Evolutionary conservation across 192 early-diverging fungal species (phyloP), one percentile per base, ranked within the genome.

Genomic region (Coemansia guatemalensis): DNA sequence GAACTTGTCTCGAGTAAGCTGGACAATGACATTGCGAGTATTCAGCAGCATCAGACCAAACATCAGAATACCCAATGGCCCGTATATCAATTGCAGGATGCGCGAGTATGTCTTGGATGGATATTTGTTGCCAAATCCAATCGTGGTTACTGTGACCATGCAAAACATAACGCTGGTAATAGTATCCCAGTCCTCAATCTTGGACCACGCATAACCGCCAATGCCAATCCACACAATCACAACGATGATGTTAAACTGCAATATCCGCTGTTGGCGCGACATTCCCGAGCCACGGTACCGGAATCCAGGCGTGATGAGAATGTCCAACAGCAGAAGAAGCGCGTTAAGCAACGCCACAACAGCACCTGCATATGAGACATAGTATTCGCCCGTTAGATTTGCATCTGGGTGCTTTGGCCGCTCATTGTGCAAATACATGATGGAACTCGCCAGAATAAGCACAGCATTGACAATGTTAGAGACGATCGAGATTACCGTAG

Each of bases 171-270:
- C 65, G 44, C 62, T 64, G 6, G 68, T 67, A 47, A 75, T 58
- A 1, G 70, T 81, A 49, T 75, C 66, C 78, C 78, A 81, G 57
- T 44, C 56, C 53, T 81, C 78, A 47, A 81, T 74, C 53, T 73
- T 81, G 7, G 78, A 81, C 73, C 74, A 81, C 48, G 48, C 69
- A 9, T 69, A 74, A 64, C 78, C 78, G 60, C 78, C 78, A 32
- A 81, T 81, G 11, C 78, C 78, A 35, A 81, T 74, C 78, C 78
- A 81, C 48, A 81, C 74, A 9, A 81, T 69, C 9, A 81, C 58
- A 3, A 81, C 30, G 18, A 81, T 81, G 11, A 81, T 69, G 60
- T 81, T 81, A 60, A 81, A 73, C 73, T 81, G 78, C 55, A 81
- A 55, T 56, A 81, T 56, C 23, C 78, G 78, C 24, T 81, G 78